phyloP scores from a whole-genome alignment of 2,329 filamentous ascomycete genomes.

The Talaromyces marneffei region DNA sequence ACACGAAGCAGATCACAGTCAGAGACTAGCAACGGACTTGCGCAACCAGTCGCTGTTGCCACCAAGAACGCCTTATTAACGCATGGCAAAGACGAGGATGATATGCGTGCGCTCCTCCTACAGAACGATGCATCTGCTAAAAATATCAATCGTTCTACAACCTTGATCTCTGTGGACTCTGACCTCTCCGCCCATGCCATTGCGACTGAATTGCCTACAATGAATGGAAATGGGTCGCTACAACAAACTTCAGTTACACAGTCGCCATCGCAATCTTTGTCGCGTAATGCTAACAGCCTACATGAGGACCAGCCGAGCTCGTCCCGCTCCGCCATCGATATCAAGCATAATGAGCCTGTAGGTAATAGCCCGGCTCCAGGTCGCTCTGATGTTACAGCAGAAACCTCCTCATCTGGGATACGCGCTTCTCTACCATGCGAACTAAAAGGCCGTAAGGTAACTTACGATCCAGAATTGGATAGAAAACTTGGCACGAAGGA shows the following conservation, averaged over 20 bases:
- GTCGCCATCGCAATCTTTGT: neutral
- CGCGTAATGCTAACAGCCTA: neutral
- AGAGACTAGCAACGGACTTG: constrained; percentile 35
- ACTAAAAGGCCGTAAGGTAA: constrained; percentile 53
- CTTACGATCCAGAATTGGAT: constrained; percentile 60
- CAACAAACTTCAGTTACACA: neutral
- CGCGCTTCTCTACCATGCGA: constrained; percentile 30
- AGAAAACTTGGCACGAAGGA: constrained; percentile 52
- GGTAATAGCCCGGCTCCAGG: neutral
- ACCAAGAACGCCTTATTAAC: neutral
- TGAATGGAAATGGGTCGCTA: neutral
- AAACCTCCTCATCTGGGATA: neutral
- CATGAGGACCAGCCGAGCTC: neutral
- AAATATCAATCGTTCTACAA: neutral
- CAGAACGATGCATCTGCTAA: neutral
- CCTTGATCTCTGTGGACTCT: neutral
- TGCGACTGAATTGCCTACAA: neutral
- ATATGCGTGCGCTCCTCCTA: neutral
- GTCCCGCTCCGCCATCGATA: neutral
- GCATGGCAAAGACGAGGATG: neutral
- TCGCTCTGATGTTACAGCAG: neutral
- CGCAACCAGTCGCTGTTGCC: constrained; percentile 17
- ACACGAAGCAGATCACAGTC: constrained; percentile 48
- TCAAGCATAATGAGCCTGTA: neutral
- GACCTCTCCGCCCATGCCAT: neutral